A percentile compares a stretch with the other conserved stretches of the same genome.
Conservation (phyloP, 2,329 filamentous ascomycete species). For the Taxawa tesnikishii region DNA sequence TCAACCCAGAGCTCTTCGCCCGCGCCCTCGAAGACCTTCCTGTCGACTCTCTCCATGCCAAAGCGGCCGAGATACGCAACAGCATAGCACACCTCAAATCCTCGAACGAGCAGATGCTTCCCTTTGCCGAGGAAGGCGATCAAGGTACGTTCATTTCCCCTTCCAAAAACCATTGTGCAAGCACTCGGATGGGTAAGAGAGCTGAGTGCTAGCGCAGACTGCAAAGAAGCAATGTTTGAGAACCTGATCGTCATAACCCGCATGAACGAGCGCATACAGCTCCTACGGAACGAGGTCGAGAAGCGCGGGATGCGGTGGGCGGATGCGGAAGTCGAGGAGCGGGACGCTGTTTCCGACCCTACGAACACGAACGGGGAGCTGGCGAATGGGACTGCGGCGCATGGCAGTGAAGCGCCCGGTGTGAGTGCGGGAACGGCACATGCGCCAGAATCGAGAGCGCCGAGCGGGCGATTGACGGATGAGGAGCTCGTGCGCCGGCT, state of each 20-base stretch:
- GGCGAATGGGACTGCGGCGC: constrained; percentile 4
- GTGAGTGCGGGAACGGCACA: too few species aligned
- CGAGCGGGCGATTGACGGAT: constrained; percentile 41
- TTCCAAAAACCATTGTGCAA: background rate
- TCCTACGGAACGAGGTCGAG: constrained; percentile 54
- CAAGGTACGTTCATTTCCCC: constrained; percentile 4
- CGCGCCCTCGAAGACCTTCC: constrained; percentile 56
- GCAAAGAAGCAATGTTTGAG: constrained; percentile 60
- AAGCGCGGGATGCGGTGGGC: constrained; percentile 46
- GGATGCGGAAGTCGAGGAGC: constrained; percentile 14
- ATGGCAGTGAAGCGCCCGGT: constrained; percentile 1
- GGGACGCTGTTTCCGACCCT: constrained; percentile 3
- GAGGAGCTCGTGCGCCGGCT: constrained; percentile 46
- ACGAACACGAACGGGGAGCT: constrained; percentile 9
- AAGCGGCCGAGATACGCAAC: constrained; percentile 65
- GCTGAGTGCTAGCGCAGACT: constrained; percentile 38
- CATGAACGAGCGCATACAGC: constrained; percentile 52
- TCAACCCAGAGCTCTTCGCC: constrained; percentile 20
- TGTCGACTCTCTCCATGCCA: constrained; percentile 55
- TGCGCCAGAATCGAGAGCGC: constrained; percentile 6
- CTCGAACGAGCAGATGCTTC: constrained; percentile 60
- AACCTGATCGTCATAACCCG: constrained; percentile 57
- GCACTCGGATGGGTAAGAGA: background rate
- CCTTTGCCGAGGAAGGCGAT: constrained; percentile 54
- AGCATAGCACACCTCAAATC: constrained; percentile 60